phyloP scores from a whole-genome alignment of 2,329 filamentous ascomycete species.

The Metarhizium anisopliae region DNA sequence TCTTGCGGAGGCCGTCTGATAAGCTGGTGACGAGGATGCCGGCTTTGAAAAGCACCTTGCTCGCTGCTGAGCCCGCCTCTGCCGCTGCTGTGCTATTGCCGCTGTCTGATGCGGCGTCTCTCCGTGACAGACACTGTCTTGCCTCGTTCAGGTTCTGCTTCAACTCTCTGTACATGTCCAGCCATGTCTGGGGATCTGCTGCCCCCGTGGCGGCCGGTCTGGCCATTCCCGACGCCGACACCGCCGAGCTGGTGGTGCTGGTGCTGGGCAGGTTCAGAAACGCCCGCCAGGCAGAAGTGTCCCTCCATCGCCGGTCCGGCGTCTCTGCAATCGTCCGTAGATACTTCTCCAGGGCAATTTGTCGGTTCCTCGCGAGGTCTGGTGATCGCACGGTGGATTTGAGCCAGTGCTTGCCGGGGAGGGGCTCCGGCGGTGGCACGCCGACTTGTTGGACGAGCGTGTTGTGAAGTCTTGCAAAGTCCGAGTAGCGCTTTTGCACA shows the following conservation, averaged over 20 bases:
- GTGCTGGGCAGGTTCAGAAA: constrained; percentile 62
- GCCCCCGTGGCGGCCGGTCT: constrained; percentile 31
- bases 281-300: constrained; percentile 60
- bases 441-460: constrained; percentile 52
- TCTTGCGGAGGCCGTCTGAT: constrained; percentile 53
- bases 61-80: constrained; percentile 65
- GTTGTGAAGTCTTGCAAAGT: constrained; percentile 61
- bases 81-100: constrained; percentile 34
- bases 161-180: constrained; percentile 67
- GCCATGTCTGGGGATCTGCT: constrained; percentile 60
- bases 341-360: constrained; percentile 60
- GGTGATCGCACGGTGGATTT: constrained; percentile 61
- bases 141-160: constrained; percentile 56
- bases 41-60: constrained; percentile 61
- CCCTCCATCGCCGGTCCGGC: constrained; percentile 68
- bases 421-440: constrained; percentile 52
- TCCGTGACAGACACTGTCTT: constrained; percentile 57
- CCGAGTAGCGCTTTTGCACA: constrained; percentile 73
- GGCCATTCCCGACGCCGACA: constrained; percentile 35
- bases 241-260: constrained; percentile 38
- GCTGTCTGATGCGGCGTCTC: constrained; percentile 44
- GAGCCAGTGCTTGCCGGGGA: constrained; percentile 72
- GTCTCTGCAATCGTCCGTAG: constrained; percentile 62
- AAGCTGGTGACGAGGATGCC: constrained; percentile 54
- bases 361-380: constrained; percentile 62